Conservation (phyloP, 306 rosid genomes). For the Dalbergia oliveri region DNA sequence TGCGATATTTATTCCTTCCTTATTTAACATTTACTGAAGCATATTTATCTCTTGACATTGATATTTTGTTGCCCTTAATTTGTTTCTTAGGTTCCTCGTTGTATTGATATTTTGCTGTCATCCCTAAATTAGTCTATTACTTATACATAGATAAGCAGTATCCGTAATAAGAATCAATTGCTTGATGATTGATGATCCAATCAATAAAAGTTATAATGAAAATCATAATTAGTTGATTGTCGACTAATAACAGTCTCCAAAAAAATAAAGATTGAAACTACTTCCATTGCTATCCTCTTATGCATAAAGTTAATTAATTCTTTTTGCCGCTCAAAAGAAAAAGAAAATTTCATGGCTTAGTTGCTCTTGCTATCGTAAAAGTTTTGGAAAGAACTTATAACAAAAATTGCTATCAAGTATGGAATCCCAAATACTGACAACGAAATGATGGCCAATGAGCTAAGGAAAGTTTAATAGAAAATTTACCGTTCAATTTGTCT, state of each 20-base stretch:
- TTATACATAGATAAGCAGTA: constrained; percentile 20
- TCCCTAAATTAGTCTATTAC: background rate
- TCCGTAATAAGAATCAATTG: constrained; percentile 2
- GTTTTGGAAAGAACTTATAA: too few relatives aligned
- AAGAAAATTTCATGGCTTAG: constrained; percentile 83
- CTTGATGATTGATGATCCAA: constrained; percentile 13
- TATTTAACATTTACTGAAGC: too few relatives aligned
- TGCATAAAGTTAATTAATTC: constrained; percentile 32
- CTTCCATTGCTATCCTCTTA: constrained; percentile 32
- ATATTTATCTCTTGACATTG: too few relatives aligned
- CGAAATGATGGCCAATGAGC: too few relatives aligned
- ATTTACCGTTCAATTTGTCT: too few relatives aligned
- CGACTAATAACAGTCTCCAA: too few relatives aligned
- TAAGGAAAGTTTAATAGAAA: too few relatives aligned
- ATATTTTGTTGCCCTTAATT: too few relatives aligned
- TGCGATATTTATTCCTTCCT: too few relatives aligned
- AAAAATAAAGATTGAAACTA: background rate
- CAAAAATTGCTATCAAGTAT: too few relatives aligned
- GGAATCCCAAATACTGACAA: too few relatives aligned
- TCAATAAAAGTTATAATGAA: background rate
- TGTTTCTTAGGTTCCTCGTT: background rate
- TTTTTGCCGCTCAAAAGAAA: constrained; percentile 46
- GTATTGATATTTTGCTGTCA: background rate
- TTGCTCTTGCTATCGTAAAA: constrained; percentile 69
- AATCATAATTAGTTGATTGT: constrained; percentile 19